Evolutionary conservation across 2,329 filamentous ascomycete genomes (phyloP), one percentile per base, ranked within the genome.

Genomic region (Grosmannia clavigera): DNA sequence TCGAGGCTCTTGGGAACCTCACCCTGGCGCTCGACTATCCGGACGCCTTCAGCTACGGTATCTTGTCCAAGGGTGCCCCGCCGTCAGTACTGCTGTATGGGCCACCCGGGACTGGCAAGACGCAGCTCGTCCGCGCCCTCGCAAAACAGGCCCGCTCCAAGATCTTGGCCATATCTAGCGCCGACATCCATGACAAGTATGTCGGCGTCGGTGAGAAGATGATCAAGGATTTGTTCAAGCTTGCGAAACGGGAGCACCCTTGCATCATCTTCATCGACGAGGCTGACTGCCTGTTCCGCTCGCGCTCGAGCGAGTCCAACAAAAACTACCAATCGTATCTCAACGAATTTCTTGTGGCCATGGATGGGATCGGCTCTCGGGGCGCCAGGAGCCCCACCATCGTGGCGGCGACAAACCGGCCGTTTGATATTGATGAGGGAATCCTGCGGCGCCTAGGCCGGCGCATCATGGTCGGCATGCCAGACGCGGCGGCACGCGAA

Each of bases 381-480:
- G 4, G 11, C 12, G 56, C 53, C 1, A 52, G 51, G 1, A 33
- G 58, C 3, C 65, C 68, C 2, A 68, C 70, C 58, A 56, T 71
- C 1, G 55, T 70, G 7, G 58, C 67, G 2, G 68, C 69, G 5
- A 70, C 69, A 14, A 71, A 70, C 40, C 64, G 66, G 29, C 69
- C 68, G 1, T 61, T 59, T 14, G 69, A 70, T 50, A 62, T 71
- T 2, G 69, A 71, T 56, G 74, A 78, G 53, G 78, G 78, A 3
- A 74, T 79, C 25, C 71, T 81, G 27, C 74, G 78, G 22, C 76
- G 78, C 58, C 70, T 79, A 3, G 78, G 78, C 1, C 70, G 75
- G 31, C 72, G 76, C 54, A 70, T 81, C 11, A 70, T 77, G 1
- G 72, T 81, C 22, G 77, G 78, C 63, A 69, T 81, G 3, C 78